phyloP scores from a whole-genome alignment of 768 basidiomycete species.

The Russula vinacea region DNA sequence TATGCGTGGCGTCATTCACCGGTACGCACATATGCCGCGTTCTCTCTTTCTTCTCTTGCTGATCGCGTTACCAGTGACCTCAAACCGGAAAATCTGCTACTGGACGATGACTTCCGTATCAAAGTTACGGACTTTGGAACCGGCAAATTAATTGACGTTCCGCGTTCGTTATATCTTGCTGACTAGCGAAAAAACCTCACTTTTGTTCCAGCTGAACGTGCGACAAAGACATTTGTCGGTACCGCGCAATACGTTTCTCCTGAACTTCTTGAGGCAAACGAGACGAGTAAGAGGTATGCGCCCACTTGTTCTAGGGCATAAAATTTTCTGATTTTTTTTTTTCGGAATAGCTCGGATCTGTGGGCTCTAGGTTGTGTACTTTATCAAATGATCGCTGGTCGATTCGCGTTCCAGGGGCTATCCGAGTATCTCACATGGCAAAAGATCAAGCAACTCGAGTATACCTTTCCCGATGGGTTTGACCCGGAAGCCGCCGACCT shows the following conservation, averaged over 20 bases:
- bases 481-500: constrained; percentile 79
- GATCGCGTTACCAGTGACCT: constrained; percentile 50
- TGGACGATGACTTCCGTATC: constrained; percentile 83
- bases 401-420: constrained; percentile 85
- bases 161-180: constrained; percentile 42
- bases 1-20: constrained; percentile 82
- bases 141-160: constrained; percentile 66
- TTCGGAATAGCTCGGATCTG: constrained; percentile 68
- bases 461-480: constrained; percentile 82
- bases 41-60: constrained; percentile 13
- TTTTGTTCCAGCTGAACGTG: constrained; percentile 44
- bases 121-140: constrained; percentile 98
- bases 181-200: constrained; percentile 29
- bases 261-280: constrained; percentile 70
- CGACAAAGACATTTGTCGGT: constrained; percentile 74
- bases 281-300: constrained; percentile 71
- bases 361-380: constrained; percentile 96
- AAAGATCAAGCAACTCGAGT: constrained; percentile 86
- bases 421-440: constrained; percentile 96
- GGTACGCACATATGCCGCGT: constrained; percentile 41
- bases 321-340: constrained; percentile 5
- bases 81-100: constrained; percentile 84
- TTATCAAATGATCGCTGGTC: constrained; percentile 89
- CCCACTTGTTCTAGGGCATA: neutral
- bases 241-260: constrained; percentile 89